Base-by-base conservation (phyloP, 306 rosid species). In the Vigna trinervia region DNA sequence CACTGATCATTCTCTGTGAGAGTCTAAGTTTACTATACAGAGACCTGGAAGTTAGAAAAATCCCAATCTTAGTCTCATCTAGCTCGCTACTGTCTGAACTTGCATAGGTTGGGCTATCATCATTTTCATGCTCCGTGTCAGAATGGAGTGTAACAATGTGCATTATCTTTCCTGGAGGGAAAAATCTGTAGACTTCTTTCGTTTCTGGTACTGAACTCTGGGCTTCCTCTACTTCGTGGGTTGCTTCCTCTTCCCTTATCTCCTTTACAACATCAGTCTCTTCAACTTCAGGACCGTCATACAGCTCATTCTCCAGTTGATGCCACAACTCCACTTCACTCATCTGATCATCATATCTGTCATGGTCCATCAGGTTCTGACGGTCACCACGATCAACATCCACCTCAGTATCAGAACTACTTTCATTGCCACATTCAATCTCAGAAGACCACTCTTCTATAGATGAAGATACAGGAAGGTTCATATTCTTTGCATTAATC, bases 261-360 rank as follows among this genome's bases (percentile, higher is more conserved):
- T 86, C 88, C 54, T 88, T 87, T 12, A 72, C 88, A 60, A 87
- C 89, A 79, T 91, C 92, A 32, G 74, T 85, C 59, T 84, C 94
- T 77, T 80, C 92, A 5, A 69, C 84, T 45, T 86, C 90, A 4
- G 74, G 57, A 73, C 78, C 67, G 54, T 89, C 94, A 48, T 88
- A 87, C 72, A 95, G 90, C 72, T 91, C 96, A 26, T 90, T 97
- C 78, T 95, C 97, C 53, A 92, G 93, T 80, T 88, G 96, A 30
- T 95, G 91, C 99, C 99, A 92, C 86, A 92, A 71, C 80, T 92
- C 96, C 32, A 77, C 99, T 84, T 95, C 97, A 54, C 92, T 87
- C 92, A 89, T 86, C 13, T 67, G 84, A 62, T 95, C 93, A 74
- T 87, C 89, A 1, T 34, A 83, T 71, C 91, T 73, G 72, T 85